These are phyloP conservation scores for Yamadazyma atlantica DNA, from an alignment of 1,139 yeast species.

Conservation along the genomic window DNA sequence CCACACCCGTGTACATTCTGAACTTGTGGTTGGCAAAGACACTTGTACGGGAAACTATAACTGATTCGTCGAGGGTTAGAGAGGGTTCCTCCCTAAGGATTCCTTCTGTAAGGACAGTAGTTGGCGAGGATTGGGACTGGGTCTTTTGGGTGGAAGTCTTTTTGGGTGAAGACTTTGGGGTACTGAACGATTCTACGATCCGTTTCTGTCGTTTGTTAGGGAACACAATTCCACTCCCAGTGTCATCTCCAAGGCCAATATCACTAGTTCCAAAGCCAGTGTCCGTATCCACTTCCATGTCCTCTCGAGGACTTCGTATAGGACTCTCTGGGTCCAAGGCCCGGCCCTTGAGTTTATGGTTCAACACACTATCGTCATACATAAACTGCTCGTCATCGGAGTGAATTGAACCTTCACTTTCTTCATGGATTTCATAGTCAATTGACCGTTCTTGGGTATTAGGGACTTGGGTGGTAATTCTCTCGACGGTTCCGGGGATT, in stretches of 20 bases:
- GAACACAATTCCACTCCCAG: too few relatives aligned
- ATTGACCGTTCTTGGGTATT: slow-evolving; percentile 16
- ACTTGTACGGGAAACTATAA: slow-evolving; percentile 20
- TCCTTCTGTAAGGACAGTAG: too few relatives aligned
- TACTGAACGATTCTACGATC: slow-evolving; percentile 5
- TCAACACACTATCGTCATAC: slow-evolving; percentile 16
- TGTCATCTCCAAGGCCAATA: too few relatives aligned
- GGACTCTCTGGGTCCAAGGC: slow-evolving; percentile 7
- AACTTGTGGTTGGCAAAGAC: slow-evolving; percentile 41
- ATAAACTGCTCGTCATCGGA: slow-evolving; percentile 20
- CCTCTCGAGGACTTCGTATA: neutral
- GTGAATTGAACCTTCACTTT: slow-evolving; percentile 9
- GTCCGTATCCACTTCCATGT: too few relatives aligned
- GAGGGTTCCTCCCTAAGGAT: slow-evolving; percentile 23
- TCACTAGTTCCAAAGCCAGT: too few relatives aligned
- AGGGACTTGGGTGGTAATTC: slow-evolving; percentile 16
- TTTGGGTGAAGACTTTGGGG: too few relatives aligned
- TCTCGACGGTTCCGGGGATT: slow-evolving; percentile 18
- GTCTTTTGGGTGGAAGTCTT: slow-evolving; percentile 7
- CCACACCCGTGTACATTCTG: slow-evolving; percentile 35
- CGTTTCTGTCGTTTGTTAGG: slow-evolving; percentile 8
- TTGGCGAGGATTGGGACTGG: too few relatives aligned
- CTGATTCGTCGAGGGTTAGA: slow-evolving; percentile 17
- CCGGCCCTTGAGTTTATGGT: slow-evolving; percentile 11
- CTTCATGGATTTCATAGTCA: slow-evolving; percentile 2